phyloP scores from a whole-genome alignment of 768 basidiomycete species.

The Hortiboletus flavorubellus region DNA sequence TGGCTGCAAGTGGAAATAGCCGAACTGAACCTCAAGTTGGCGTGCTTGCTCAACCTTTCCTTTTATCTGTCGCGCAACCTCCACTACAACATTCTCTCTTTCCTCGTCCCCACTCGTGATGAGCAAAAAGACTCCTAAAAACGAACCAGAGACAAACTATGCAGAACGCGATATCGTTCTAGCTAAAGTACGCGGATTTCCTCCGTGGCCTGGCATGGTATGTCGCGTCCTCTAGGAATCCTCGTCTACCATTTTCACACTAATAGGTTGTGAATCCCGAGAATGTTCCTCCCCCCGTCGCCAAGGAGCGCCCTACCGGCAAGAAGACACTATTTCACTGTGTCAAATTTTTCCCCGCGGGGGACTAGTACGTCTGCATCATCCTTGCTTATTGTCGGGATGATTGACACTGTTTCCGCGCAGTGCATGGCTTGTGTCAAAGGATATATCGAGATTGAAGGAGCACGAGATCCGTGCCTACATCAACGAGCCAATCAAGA shows the following conservation, averaged over 20 bases:
- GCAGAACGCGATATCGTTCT: conserved; percentile 81
- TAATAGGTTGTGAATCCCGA: conserved; percentile 78
- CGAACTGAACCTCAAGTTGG: conserved; percentile 38
- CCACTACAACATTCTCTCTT: conserved; percentile 17
- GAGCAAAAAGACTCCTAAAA: conserved; percentile 52
- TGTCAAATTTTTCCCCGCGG: conserved; percentile 87
- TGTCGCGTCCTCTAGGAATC: conserved; percentile 36
- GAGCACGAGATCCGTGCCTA: conserved; percentile 80
- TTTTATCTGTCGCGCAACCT: conserved; percentile 36
- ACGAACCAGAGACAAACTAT: conserved; percentile 49
- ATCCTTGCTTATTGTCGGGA: conserved; percentile 8
- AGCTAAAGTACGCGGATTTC: conserved; percentile 90
- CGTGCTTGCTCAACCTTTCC: conserved; percentile 38
- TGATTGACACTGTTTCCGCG: conserved; percentile 7
- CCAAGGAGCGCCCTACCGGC: conserved; percentile 64
- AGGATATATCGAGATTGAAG: conserved; percentile 79
- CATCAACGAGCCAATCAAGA: conserved; percentile 75
- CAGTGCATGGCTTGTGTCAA: conserved; percentile 82
- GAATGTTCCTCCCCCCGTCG: conserved; percentile 55
- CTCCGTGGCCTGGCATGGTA: conserved; percentile 94
- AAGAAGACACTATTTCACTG: conserved; percentile 74
- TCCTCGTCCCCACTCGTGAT: conserved; percentile 26
- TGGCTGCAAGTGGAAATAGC: conserved; percentile 39
- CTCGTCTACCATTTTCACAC: conserved; percentile 7
- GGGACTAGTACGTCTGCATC: conserved; percentile 76